A percentile compares a stretch with the other conserved stretches of the same genome.
These are phyloP conservation scores for Ramalina peruviana DNA, from an alignment of 495 filamentous ascomycete species.

Conservation along the genomic window DNA sequence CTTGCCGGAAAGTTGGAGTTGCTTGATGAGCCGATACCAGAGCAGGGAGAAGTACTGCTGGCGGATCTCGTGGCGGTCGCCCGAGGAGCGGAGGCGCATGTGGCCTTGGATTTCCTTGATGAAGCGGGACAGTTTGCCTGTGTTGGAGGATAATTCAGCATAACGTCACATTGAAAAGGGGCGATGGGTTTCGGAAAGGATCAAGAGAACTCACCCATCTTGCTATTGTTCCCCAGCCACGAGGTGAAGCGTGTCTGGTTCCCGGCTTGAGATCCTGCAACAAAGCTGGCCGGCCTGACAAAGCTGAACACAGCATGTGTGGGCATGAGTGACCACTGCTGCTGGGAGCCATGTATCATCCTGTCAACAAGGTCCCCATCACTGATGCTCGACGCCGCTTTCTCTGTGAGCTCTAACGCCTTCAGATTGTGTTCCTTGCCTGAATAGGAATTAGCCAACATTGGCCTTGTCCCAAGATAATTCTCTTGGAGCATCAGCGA, in stretches of 20 bases:
- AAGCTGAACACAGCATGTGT: constrained; percentile 95
- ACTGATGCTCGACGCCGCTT: constrained; percentile 87
- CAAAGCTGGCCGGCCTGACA: constrained; percentile 78
- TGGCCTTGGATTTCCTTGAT: constrained; percentile 93
- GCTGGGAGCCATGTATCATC: constrained; percentile 96
- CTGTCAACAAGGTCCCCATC: constrained; percentile 93
- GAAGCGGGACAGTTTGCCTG: constrained; percentile 66
- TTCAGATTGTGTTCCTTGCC: constrained; percentile 63
- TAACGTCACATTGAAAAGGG: background rate
- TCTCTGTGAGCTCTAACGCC: constrained; percentile 65
- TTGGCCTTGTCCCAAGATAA: constrained; percentile 71
- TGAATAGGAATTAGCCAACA: constrained; percentile 38
- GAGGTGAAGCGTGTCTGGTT: constrained; percentile 53
- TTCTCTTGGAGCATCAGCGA: constrained; percentile 98
- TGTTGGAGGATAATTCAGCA: constrained; percentile 9
- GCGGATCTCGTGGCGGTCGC: constrained; percentile 86
- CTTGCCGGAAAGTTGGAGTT: constrained; percentile 57
- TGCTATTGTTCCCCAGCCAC: constrained; percentile 95
- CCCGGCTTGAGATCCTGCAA: constrained; percentile 57
- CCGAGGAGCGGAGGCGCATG: constrained; percentile 82
- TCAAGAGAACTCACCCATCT: constrained; percentile 40
- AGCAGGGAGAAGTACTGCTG: constrained; percentile 86
- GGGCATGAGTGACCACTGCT: constrained; percentile 97
- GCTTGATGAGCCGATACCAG: constrained; percentile 68
- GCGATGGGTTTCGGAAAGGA: background rate